These are phyloP conservation scores for Beverwykella pulmonaria DNA, from an alignment of 495 filamentous ascomycete species.

Conservation along the genomic window DNA sequence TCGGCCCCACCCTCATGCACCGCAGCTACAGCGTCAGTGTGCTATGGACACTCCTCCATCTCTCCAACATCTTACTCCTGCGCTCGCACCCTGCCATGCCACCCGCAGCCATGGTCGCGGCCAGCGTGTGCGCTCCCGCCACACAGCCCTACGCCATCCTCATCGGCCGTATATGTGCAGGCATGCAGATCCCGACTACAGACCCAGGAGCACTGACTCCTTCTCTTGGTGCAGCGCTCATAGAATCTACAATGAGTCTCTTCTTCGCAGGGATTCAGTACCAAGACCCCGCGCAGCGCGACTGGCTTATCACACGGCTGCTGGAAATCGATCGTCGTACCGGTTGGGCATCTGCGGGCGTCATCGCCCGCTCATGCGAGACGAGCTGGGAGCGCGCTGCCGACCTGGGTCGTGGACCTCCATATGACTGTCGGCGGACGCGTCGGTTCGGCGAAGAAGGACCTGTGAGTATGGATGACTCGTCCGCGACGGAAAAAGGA, in stretches of 20 bases:
- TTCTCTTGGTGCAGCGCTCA: conserved; percentile 75
- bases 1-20: conserved; percentile 80
- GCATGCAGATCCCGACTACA: conserved; percentile 55
- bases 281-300: conserved; percentile 67
- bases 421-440: conserved; percentile 55
- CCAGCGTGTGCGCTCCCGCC: conserved; percentile 67
- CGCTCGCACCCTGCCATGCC: conserved; percentile 87
- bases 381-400: conserved; percentile 75
- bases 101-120: conserved; percentile 83
- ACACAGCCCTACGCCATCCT: conserved; percentile 71
- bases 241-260: conserved; percentile 74
- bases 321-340: conserved; percentile 76
- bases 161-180: conserved; percentile 80
- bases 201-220: conserved; percentile 63
- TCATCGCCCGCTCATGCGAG: conserved; percentile 83
- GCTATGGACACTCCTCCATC: conserved; percentile 82
- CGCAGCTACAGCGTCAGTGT: conserved; percentile 82
- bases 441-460: conserved; percentile 19
- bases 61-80: conserved; percentile 74
- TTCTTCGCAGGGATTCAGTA: conserved; percentile 90
- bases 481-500: conserved; percentile 47
- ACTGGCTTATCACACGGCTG: conserved; percentile 73
- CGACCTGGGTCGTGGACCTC: conserved; percentile 71
- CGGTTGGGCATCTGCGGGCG: conserved; percentile 79
- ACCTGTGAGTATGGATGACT: not conserved